phyloP scores from a whole-genome alignment of 352 stramenopile species.

The Phytophthora palmivora region DNA sequence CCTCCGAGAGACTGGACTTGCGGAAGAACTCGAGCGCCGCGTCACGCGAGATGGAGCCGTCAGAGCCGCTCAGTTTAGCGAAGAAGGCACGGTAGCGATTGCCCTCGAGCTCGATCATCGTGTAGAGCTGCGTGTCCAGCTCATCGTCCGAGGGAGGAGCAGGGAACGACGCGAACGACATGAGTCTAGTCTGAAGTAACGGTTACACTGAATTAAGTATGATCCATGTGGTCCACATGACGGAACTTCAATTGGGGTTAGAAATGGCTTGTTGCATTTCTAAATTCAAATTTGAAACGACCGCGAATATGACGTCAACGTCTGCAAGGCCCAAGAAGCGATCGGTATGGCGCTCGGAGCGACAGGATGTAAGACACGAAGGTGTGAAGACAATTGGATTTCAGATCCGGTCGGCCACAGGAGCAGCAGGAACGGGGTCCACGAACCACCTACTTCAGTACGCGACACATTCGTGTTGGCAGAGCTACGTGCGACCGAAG shows the following conservation, averaged over 20 bases:
- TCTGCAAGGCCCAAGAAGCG: no score
- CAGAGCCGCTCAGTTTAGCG: slow-evolving; percentile 40
- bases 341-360: neutral
- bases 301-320: neutral
- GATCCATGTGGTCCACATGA: slow-evolving; percentile 2
- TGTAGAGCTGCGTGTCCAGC: slow-evolving; percentile 53
- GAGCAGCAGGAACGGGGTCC: slow-evolving; percentile 33
- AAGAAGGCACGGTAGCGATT: slow-evolving; percentile 71
- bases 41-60: slow-evolving; percentile 34
- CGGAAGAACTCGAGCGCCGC: slow-evolving; percentile 59
- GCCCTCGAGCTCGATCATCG: slow-evolving; percentile 70
- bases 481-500: slow-evolving; percentile 60
- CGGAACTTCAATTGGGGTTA: slow-evolving; percentile 6
- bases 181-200: slow-evolving; percentile 7
- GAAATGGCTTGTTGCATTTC: slow-evolving; percentile 4
- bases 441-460: slow-evolving; percentile 60
- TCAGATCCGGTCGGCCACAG: slow-evolving; percentile 49
- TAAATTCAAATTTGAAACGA: slow-evolving; percentile 21
- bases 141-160: slow-evolving; percentile 10
- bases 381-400: slow-evolving; percentile 38
- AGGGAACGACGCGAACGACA: slow-evolving; percentile 24
- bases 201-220: neutral
- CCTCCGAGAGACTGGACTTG: slow-evolving; percentile 61
- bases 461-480: slow-evolving; percentile 62
- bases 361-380: slow-evolving; percentile 5